phyloP scores from a whole-genome alignment of 2,329 filamentous ascomycete species.

The Waltergamsia citrina region DNA sequence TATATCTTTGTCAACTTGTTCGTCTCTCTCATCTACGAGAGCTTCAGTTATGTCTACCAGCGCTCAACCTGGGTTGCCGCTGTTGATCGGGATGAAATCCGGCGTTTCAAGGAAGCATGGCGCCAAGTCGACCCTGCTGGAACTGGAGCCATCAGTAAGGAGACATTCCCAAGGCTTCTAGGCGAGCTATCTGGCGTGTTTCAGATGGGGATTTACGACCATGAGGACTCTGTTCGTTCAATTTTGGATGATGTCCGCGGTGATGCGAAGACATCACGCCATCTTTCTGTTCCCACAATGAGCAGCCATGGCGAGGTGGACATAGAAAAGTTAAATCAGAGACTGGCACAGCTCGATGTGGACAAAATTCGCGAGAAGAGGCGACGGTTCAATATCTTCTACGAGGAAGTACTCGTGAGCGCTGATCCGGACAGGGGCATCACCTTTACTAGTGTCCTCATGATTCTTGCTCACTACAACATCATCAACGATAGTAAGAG shows the following conservation, averaged over 20 bases:
- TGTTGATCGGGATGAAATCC: constrained; percentile 86
- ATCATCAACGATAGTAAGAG: constrained; percentile 98
- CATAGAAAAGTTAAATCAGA: constrained; percentile 62
- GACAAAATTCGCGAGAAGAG: constrained; percentile 65
- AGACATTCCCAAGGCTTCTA: constrained; percentile 78
- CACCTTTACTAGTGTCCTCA: constrained; percentile 81
- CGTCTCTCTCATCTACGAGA: constrained; percentile 97
- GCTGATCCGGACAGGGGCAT: constrained; percentile 86
- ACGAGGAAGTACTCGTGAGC: constrained; percentile 89
- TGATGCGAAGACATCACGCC: constrained; percentile 39
- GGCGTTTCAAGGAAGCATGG: constrained; percentile 97
- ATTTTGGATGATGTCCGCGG: constrained; percentile 78
- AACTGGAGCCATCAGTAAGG: constrained; percentile 82
- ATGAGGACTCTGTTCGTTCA: constrained; percentile 76
- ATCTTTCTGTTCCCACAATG: constrained; percentile 42
- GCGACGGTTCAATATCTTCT: constrained; percentile 84
- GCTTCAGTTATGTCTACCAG: constrained; percentile 98
- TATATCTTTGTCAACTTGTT: constrained; percentile 99
- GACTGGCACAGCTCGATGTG: constrained; percentile 66
- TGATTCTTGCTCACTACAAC: constrained; percentile 97
- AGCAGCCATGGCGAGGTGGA: constrained; percentile 55
- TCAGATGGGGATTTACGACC: constrained; percentile 92
- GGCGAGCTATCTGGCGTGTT: constrained; percentile 93
- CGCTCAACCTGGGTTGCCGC: constrained; percentile 85
- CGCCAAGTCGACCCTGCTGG: constrained; percentile 89